phyloP scores from a whole-genome alignment of 2,329 filamentous ascomycete genomes.

The Penicillium sp. region DNA sequence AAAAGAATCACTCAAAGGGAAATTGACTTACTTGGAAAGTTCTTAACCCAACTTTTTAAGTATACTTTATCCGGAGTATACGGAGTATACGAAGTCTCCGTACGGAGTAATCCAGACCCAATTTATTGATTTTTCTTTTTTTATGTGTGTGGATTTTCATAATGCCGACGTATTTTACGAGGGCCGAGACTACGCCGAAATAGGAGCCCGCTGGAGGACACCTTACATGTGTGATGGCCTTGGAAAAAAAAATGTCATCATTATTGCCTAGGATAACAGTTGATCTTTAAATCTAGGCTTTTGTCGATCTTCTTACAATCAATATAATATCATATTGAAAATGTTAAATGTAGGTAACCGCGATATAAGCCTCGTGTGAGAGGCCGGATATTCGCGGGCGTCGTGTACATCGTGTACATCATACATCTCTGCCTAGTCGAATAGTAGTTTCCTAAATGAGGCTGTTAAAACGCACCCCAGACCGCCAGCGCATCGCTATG shows the following conservation, averaged over 20 bases:
- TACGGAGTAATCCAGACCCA: background rate
- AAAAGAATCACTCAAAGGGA: background rate
- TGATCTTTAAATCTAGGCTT: background rate
- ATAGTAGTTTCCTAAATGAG: background rate
- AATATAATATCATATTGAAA: background rate
- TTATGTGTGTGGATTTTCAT: background rate
- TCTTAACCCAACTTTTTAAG: background rate
- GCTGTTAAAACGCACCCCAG: background rate
- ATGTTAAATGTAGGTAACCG: background rate
- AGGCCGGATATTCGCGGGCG: background rate
- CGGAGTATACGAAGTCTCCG: background rate
- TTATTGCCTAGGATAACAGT: background rate
- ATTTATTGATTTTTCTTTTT: background rate
- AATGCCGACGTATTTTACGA: background rate
- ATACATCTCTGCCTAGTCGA: background rate
- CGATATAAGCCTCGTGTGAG: background rate
- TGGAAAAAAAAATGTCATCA: background rate
- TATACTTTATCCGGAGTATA: background rate
- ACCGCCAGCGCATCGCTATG: conserved; percentile 19
- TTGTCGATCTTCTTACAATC: background rate
- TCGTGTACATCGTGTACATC: background rate
- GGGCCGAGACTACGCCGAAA: conserved; percentile 1
- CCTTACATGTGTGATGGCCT: background rate
- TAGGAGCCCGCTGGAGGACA: background rate
- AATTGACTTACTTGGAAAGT: background rate